Evolutionary conservation across 345 rosid genomes (phyloP), one percentile per base, ranked within the genome.

Genomic region (Boechera retrofracta): DNA sequence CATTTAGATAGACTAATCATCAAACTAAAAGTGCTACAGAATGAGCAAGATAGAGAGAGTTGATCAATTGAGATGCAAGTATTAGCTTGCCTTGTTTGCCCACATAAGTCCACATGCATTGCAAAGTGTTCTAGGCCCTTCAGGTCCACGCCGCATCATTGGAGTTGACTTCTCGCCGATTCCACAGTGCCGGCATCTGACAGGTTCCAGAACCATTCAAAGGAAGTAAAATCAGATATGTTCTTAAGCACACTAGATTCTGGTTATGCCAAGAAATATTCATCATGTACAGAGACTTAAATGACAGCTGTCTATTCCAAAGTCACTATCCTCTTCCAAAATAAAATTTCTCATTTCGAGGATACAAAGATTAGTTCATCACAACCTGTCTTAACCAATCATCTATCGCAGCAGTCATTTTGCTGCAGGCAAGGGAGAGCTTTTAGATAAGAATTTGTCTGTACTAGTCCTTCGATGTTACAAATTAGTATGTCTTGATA

Each of bases 81-180:
- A 28, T 29, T 72, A 47, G 31, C 69, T 76, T 77, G 83, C 91
- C 88, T 87, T 87, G 74, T 87, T 87, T 71, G 91, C 91, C 91
- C 91, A 87, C 89, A 86, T 87, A 65, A 87, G 89, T 67, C 91
- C 91, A 78, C 91, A 87, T 10, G 91, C 91, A 80, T 87, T 87
- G 81, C 91, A 87, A 78, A 87, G 91, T 48, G 87, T 87, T 79
- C 91, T 87, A 44, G 91, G 91, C 35, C 91, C 91, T 82, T 82
- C 88, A 69, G 91, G 91, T 79, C 91, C 91, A 31, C 89, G 89
- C 45, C 91, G 76, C 91, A 87, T 87, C 91, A 86, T 87, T 69
- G 91, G 89, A 21, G 89, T 86, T 61, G 85, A 78, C 83, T 84
- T 87, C 81, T 86, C 91, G 36, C 77, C 62, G 21, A 69, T 87